Evolutionary conservation across 202 grass and related monocot genomes (phyloP).

Genomic region (Bolboschoenoplectus hybrid): DNA sequence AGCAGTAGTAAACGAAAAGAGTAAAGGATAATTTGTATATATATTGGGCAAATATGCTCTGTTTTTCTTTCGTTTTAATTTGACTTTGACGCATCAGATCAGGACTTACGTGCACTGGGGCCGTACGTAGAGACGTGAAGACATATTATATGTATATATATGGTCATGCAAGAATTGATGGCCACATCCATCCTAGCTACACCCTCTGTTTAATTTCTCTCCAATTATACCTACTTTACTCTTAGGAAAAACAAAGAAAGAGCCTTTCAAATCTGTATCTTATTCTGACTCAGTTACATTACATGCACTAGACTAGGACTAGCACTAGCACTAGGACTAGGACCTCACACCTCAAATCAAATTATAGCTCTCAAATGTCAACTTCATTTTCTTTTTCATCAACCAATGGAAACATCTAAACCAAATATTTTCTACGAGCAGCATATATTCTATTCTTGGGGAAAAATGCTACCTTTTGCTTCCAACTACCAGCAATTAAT

Average conservation of each 20-base stretch:
- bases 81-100: background rate
- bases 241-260: too few species aligned
- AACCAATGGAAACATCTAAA: slow-evolving; percentile 2
- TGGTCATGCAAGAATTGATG: background rate
- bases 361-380: slow-evolving; percentile 7
- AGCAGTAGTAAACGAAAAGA: background rate
- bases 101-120: background rate
- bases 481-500: slow-evolving; percentile 23
- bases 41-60: background rate
- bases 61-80: background rate
- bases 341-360: background rate
- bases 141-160: background rate
- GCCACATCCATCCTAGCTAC: background rate
- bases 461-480: background rate
- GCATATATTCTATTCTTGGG: background rate
- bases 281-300: too few species aligned
- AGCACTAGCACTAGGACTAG: too few species aligned
- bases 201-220: background rate
- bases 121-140: background rate
- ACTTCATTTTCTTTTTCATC: background rate
- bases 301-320: too few species aligned
- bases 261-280: too few species aligned
- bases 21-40: too few species aligned
- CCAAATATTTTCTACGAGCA: background rate
- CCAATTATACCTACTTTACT: background rate